phyloP scores from a whole-genome alignment of 352 stramenopile genomes.

The Thraustochytrium striatum region DNA sequence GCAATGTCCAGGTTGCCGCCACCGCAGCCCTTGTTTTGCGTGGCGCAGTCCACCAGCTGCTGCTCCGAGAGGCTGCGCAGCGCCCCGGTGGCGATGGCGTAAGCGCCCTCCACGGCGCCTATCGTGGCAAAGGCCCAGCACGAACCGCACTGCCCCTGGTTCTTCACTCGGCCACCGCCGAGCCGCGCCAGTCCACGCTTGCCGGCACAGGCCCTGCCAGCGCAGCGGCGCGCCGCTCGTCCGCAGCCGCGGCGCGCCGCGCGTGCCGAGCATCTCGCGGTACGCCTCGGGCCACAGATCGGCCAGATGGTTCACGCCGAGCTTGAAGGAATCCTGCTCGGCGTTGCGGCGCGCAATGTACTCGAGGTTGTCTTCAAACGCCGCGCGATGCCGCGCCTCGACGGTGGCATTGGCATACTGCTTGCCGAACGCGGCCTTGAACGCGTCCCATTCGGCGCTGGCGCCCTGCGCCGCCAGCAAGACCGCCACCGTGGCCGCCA shows the following conservation, averaged over 20 bases:
- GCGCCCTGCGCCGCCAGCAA: no score
- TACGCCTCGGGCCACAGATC: not conserved
- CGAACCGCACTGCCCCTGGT: conserved; percentile 87
- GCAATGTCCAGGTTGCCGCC: conserved; percentile 82
- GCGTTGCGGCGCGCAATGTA: conserved; percentile 31
- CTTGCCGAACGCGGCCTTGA: conserved; percentile 21
- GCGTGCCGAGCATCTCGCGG: not conserved
- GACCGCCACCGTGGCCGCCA: not conserved
- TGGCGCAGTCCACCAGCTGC: conserved; percentile 83
- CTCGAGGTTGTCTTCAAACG: conserved; percentile 11
- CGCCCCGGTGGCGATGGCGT: conserved; percentile 66
- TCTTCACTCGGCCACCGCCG: conserved; percentile 82
- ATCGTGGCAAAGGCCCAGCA: conserved; percentile 93
- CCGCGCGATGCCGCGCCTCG: not conserved
- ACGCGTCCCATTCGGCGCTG: not conserved
- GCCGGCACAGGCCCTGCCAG: not conserved
- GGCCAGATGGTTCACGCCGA: conserved; percentile 30
- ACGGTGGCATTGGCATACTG: not conserved
- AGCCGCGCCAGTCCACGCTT: conserved; percentile 23
- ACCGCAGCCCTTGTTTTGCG: conserved; percentile 76
- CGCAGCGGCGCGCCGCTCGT: not conserved
- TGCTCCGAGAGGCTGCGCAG: conserved; percentile 79
- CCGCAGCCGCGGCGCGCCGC: not conserved
- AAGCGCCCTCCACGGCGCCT: conserved; percentile 77
- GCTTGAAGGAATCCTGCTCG: conserved; percentile 23